Percentiles rank a stretch among this genome's conserved stretches.
phyloP scores from a whole-genome alignment of 2,329 filamentous ascomycete species.

The Sphaceloma murrayae region DNA sequence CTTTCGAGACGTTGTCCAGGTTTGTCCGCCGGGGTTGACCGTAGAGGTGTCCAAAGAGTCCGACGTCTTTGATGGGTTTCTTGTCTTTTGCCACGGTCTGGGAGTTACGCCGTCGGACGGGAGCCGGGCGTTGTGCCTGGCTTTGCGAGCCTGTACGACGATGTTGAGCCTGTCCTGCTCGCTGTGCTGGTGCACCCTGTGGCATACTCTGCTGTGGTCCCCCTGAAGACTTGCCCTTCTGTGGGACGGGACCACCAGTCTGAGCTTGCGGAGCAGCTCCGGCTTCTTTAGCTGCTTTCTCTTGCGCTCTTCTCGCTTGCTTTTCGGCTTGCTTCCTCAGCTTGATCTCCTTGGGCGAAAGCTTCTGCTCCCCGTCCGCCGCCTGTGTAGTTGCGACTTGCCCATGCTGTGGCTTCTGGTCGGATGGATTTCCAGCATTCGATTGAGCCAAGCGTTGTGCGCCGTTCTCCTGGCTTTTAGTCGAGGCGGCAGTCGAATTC shows the following conservation, averaged over 20 bases:
- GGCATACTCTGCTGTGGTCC: conserved; percentile 25
- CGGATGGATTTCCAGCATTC: conserved; percentile 7
- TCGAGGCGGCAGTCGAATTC: too few species aligned
- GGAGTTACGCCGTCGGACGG: conserved; percentile 24
- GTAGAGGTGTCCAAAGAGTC: conserved; percentile 70
- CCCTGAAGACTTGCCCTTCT: conserved; percentile 27
- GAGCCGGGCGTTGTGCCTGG: conserved; percentile 27
- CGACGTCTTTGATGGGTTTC: conserved; percentile 49
- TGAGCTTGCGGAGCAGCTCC: conserved; percentile 18
- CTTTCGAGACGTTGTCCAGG: conserved; percentile 52
- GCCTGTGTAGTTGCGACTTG: conserved; percentile 14
- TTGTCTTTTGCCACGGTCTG: conserved; percentile 34
- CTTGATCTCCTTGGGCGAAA: conserved; percentile 72
- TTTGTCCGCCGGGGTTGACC: conserved; percentile 56
- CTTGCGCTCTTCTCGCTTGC: conserved; percentile 62
- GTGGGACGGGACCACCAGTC: conserved; percentile 24
- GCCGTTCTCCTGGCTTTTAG: too few species aligned
- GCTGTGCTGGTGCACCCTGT: conserved; percentile 25
- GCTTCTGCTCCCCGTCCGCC: conserved; percentile 38
- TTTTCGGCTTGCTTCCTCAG: conserved; percentile 87
- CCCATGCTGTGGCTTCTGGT: conserved; percentile 15
- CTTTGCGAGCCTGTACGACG: conserved; percentile 19
- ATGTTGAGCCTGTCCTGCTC: conserved; percentile 19
- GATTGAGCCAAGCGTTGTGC: too few species aligned
- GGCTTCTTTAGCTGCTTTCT: conserved; percentile 25